Conservation (phyloP, 2,329 filamentous ascomycete species). For the Bipolaris zeicola region DNA sequence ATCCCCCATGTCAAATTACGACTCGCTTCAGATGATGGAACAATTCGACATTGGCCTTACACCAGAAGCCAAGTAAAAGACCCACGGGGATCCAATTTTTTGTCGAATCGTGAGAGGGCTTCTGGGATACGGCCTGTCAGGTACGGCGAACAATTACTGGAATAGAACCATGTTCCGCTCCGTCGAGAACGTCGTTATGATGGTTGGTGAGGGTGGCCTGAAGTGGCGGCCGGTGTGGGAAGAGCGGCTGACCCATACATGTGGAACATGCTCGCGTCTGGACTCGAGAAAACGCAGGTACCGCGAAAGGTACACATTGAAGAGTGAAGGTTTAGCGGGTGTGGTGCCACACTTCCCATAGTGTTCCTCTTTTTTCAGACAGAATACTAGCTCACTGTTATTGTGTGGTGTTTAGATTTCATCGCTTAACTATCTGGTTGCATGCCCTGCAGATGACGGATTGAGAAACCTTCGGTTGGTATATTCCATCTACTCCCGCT, state of each 20-base stretch:
- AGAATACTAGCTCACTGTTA: background rate
- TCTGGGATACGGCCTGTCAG: slow-evolving; percentile 7
- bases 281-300: slow-evolving; percentile 2
- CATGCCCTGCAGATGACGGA: background rate
- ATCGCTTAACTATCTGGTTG: background rate
- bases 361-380: background rate
- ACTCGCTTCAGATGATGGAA: slow-evolving; percentile 4
- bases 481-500: background rate
- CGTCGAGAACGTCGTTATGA: slow-evolving; percentile 4
- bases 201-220: slow-evolving; percentile 7
- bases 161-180: slow-evolving; percentile 3
- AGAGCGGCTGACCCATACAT: slow-evolving; percentile 7
- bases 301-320: background rate
- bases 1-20: slow-evolving; percentile 6
- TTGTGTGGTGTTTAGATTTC: background rate
- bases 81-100: slow-evolving; percentile 11
- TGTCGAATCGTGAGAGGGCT: slow-evolving; percentile 4
- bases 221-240: slow-evolving; percentile 6
- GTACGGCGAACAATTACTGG: slow-evolving; percentile 8
- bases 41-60: slow-evolving; percentile 6
- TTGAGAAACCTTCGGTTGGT: background rate
- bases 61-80: slow-evolving; percentile 2
- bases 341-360: background rate
- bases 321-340: background rate
- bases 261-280: background rate